Conservation (phyloP, 2,329 filamentous ascomycete species). For the Fusarium foetens region DNA sequence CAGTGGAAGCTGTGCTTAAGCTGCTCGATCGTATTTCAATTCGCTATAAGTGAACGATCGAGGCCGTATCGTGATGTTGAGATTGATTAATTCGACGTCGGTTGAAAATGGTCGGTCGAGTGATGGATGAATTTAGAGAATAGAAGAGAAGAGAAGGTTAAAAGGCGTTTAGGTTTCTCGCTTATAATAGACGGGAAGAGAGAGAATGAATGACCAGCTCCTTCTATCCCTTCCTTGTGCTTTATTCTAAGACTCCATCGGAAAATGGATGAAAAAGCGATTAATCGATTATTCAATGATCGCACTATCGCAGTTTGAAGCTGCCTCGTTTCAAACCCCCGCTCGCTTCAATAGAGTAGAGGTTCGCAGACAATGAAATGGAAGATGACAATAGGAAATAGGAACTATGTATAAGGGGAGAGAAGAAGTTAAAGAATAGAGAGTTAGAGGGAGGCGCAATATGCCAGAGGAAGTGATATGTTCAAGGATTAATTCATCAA, state of each 20-base stretch:
- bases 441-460: background rate
- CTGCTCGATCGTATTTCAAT: background rate
- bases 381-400: background rate
- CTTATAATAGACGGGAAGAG: background rate
- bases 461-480: background rate
- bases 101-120: background rate
- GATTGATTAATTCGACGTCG: background rate
- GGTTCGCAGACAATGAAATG: background rate
- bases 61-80: background rate
- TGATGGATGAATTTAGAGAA: background rate
- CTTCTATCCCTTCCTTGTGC: constrained; percentile 10
- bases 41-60: background rate
- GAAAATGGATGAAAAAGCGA: background rate
- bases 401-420: background rate
- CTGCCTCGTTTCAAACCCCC: constrained; percentile 23
- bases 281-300: background rate
- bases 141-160: background rate
- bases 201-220: background rate
- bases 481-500: background rate
- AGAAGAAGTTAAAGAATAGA: background rate
- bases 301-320: background rate
- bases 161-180: background rate
- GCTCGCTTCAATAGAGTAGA: background rate
- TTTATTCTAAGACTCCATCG: constrained; percentile 1
- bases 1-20: background rate